These are phyloP conservation scores for Crassisporium funariophilum DNA, from an alignment of 768 basidiomycete species.

Conservation along the genomic window DNA sequence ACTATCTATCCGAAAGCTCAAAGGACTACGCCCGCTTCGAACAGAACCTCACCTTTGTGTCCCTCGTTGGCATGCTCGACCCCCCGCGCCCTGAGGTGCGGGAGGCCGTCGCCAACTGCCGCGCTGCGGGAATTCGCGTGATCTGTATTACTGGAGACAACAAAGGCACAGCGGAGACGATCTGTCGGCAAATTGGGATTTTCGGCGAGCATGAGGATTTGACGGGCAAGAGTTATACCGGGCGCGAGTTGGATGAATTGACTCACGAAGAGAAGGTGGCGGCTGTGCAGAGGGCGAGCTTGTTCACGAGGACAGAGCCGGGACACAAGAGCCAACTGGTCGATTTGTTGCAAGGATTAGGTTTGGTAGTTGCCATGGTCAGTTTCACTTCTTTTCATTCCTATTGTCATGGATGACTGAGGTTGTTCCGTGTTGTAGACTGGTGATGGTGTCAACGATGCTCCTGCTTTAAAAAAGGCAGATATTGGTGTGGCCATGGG, in stretches of 20 bases:
- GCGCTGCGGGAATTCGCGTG: constrained; percentile 90
- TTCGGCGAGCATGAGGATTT: constrained; percentile 86
- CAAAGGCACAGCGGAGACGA: constrained; percentile 96
- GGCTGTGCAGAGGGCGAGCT: constrained; percentile 83
- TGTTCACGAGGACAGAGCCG: constrained; percentile 95
- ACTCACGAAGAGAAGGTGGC: constrained; percentile 77
- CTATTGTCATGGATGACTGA: neutral
- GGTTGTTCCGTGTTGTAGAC: constrained; percentile 48
- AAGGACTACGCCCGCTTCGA: constrained; percentile 91
- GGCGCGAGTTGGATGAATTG: constrained; percentile 85
- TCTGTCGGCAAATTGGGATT: constrained; percentile 95
- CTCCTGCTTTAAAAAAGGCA: constrained; percentile 94
- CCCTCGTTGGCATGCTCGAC: constrained; percentile 96
- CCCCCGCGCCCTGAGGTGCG: constrained; percentile 95
- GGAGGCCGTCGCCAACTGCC: constrained; percentile 85
- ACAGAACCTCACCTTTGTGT: constrained; percentile 89
- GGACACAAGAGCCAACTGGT: constrained; percentile 94
- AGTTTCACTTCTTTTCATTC: constrained; percentile 11
- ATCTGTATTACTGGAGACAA: constrained; percentile 99
- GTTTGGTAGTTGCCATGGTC: constrained; percentile 95
- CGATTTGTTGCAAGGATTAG: constrained; percentile 88
- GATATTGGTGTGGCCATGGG: constrained; percentile 99
- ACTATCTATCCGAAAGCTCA: constrained; percentile 80
- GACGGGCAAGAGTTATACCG: constrained; percentile 95
- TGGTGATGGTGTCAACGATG: constrained; percentile 98